These are phyloP conservation scores for Spathaspora gorwiae DNA, from an alignment of 805 yeast genomes.

Conservation along the genomic window DNA sequence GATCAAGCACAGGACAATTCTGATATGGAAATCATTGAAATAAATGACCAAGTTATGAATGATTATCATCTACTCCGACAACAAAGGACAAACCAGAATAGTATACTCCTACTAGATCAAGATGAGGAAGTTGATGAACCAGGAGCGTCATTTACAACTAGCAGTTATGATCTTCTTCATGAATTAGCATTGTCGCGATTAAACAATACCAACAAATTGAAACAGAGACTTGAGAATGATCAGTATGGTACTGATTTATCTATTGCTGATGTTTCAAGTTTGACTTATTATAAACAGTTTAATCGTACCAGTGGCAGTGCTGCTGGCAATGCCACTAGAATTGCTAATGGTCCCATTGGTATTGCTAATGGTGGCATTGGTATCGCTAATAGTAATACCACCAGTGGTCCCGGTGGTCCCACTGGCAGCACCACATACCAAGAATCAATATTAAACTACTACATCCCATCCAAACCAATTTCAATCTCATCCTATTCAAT, in stretches of 20 bases:
- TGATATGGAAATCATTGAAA: conserved; percentile 3
- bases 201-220: neutral
- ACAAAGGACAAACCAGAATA: neutral
- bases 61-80: conserved; percentile 5
- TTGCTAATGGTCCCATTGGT: too few species aligned
- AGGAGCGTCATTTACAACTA: neutral
- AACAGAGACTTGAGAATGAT: neutral
- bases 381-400: too few species aligned
- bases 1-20: neutral
- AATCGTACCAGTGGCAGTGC: too few species aligned
- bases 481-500: conserved; percentile 6
- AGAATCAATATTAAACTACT: conserved; percentile 7
- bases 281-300: too few species aligned
- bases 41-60: conserved; percentile 1
- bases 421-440: conserved; percentile 1
- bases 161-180: neutral
- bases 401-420: too few species aligned
- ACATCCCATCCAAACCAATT: conserved; percentile 8
- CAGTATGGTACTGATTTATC: conserved; percentile 10
- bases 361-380: too few species aligned
- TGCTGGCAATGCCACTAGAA: too few species aligned
- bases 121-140: neutral
- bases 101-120: conserved; percentile 4
- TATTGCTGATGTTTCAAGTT: conserved; percentile 1
- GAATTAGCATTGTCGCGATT: neutral